A percentile compares a stretch with the other conserved stretches of the same genome.
phyloP scores from a whole-genome alignment of 2,329 filamentous ascomycete genomes.

The Hypomyces rosellus region DNA sequence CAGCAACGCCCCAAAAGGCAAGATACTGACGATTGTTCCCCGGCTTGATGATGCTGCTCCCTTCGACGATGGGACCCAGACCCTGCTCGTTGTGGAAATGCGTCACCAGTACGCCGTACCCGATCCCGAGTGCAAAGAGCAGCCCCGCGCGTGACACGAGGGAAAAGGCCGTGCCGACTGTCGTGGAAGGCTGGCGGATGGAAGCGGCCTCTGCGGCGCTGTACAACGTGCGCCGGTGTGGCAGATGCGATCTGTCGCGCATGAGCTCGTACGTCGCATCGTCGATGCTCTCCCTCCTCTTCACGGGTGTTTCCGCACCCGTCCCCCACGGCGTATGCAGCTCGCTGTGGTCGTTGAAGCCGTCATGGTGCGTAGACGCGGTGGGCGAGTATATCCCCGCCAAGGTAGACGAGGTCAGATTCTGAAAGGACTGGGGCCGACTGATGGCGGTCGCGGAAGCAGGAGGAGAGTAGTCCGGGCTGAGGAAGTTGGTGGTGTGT shows the following conservation, averaged over 20 bases:
- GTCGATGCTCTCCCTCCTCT: slow-evolving; percentile 34
- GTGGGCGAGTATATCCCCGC: slow-evolving; percentile 82
- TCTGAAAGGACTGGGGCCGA: slow-evolving; percentile 71
- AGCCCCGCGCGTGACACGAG: slow-evolving; percentile 53
- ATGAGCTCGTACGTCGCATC: slow-evolving; percentile 40
- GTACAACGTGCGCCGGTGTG: slow-evolving; percentile 31
- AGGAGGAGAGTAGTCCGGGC: slow-evolving; percentile 38
- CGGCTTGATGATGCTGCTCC: slow-evolving; percentile 30
- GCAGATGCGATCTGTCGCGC: slow-evolving; percentile 31
- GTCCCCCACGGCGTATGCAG: slow-evolving; percentile 70
- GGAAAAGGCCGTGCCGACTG: slow-evolving; percentile 32
- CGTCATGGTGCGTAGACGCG: slow-evolving; percentile 44
- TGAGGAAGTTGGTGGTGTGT: slow-evolving; percentile 29
- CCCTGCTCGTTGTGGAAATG: slow-evolving; percentile 67
- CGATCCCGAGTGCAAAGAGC: slow-evolving; percentile 72
- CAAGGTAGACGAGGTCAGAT: slow-evolving; percentile 83
- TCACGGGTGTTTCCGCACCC: slow-evolving; percentile 62
- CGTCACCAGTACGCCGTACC: slow-evolving; percentile 76
- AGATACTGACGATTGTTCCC: slow-evolving; percentile 60
- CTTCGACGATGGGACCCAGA: slow-evolving; percentile 53
- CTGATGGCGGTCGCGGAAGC: slow-evolving; percentile 40
- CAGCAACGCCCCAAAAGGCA: slow-evolving; percentile 73
- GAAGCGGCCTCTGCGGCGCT: slow-evolving; percentile 21
- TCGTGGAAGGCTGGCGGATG: slow-evolving; percentile 19
- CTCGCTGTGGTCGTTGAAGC: slow-evolving; percentile 42